phyloP scores from a whole-genome alignment of 495 filamentous ascomycete species.

The Tuber calosporum region DNA sequence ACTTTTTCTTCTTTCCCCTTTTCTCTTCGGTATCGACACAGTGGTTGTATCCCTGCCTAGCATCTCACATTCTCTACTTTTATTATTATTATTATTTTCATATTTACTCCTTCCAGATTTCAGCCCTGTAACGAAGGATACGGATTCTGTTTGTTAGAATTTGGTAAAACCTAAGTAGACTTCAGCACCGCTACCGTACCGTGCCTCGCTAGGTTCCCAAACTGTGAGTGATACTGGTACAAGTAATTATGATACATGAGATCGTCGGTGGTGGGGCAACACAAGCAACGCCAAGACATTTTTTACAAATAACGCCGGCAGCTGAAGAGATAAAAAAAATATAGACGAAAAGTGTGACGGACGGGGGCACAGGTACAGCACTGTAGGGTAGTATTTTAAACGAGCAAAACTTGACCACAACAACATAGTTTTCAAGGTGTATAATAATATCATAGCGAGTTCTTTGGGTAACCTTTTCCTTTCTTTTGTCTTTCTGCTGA shows the following conservation, averaged over 20 bases:
- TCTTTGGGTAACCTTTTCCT: not conserved
- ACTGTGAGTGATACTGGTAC: not conserved
- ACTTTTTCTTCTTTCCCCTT: not conserved
- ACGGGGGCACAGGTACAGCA: not conserved
- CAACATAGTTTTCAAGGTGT: conserved; percentile 1
- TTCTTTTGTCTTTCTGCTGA: not conserved
- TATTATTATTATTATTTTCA: too few relatives aligned
- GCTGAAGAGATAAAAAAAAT: conserved; percentile 20
- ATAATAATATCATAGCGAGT: not conserved
- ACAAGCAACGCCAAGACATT: conserved; percentile 28
- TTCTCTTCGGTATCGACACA: not conserved
- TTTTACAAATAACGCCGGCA: conserved; percentile 7
- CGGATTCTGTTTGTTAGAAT: not conserved
- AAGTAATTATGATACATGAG: not conserved
- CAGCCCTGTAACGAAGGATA: not conserved
- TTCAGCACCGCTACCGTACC: not conserved
- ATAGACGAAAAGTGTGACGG: not conserved
- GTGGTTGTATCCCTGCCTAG: not conserved
- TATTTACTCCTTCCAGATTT: not conserved
- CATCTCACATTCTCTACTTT: not conserved
- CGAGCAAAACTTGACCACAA: not conserved
- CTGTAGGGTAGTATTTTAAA: not conserved
- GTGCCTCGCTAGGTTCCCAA: not conserved
- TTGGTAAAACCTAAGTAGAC: not conserved
- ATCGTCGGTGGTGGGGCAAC: conserved; percentile 18